A percentile compares a stretch with the other conserved stretches of the same genome.
Conservation (phyloP, 306 rosid species). For the Oxytropis ochrocephala region DNA sequence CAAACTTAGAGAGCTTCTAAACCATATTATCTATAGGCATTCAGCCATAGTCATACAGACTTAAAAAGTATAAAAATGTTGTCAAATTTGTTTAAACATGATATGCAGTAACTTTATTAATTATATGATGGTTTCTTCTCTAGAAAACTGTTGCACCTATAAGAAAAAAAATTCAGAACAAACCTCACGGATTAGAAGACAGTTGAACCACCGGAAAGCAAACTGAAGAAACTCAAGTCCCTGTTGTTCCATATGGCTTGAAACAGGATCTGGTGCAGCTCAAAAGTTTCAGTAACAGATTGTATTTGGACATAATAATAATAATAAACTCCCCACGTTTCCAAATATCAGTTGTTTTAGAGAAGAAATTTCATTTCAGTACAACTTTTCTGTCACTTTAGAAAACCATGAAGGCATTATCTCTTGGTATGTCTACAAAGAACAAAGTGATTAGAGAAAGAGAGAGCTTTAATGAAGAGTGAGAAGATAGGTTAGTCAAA, state of each 20-base stretch:
- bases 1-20: too few species aligned
- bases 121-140: neutral
- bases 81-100: neutral
- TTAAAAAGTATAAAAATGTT: constrained; percentile 17
- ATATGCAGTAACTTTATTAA: neutral
- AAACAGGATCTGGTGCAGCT: constrained; percentile 65
- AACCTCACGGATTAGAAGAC: constrained; percentile 97
- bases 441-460: neutral
- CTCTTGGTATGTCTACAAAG: neutral
- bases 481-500: neutral
- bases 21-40: too few species aligned
- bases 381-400: neutral
- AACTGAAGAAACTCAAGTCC: constrained; percentile 97
- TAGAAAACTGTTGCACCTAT: neutral
- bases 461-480: neutral
- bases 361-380: neutral
- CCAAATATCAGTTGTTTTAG: neutral
- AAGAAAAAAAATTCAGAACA: constrained; percentile 8
- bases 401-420: neutral
- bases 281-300: constrained; percentile 21
- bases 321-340: neutral
- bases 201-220: constrained; percentile 99
- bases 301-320: neutral
- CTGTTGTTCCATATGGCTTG: constrained; percentile 89
- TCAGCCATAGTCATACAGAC: too few species aligned